These are phyloP conservation scores for Epichloe amarillans DNA, from an alignment of 2,329 filamentous ascomycete species.

Conservation along the genomic window DNA sequence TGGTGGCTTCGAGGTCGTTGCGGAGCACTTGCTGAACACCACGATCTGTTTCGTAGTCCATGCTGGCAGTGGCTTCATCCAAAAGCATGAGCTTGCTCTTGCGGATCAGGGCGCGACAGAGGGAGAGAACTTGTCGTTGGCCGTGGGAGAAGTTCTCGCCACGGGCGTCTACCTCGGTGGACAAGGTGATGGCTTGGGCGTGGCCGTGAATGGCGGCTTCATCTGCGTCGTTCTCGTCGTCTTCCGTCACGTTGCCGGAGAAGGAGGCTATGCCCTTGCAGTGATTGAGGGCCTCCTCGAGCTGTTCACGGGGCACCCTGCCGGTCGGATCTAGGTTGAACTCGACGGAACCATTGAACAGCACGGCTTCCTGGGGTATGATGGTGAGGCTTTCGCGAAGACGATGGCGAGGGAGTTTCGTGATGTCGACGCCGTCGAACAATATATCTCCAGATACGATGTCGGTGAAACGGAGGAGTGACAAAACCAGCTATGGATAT, in stretches of 20 bases:
- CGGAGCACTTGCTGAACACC: slow-evolving; percentile 41
- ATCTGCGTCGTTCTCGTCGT: slow-evolving; percentile 13
- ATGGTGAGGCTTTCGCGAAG: slow-evolving; percentile 42
- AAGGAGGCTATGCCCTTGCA: slow-evolving; percentile 47
- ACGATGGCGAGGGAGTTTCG: slow-evolving; percentile 32
- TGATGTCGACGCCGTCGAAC: slow-evolving; percentile 43
- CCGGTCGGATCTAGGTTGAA: slow-evolving; percentile 53
- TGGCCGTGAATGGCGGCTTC: slow-evolving; percentile 7
- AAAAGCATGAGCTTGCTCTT: slow-evolving; percentile 41
- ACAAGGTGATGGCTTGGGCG: slow-evolving; percentile 21
- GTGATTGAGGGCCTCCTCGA: slow-evolving; percentile 46
- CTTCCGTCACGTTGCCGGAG: slow-evolving; percentile 25
- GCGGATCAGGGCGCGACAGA: slow-evolving; percentile 41
- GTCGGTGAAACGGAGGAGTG: slow-evolving; percentile 40
- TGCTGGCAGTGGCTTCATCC: slow-evolving; percentile 46
- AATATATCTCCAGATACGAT: slow-evolving; percentile 37
- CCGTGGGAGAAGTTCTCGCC: slow-evolving; percentile 45
- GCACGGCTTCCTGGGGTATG: slow-evolving; percentile 45
- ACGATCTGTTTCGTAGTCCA: slow-evolving; percentile 44
- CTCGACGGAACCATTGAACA: slow-evolving; percentile 39
- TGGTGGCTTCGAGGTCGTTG: slow-evolving; percentile 30
- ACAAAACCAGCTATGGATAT: slow-evolving; percentile 31
- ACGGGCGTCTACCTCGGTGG: slow-evolving; percentile 35
- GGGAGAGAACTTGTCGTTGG: slow-evolving; percentile 44
- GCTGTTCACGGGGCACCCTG: slow-evolving; percentile 35